Conservation (phyloP, 768 basidiomycete genomes). For the Filobasidium floriforme region DNA sequence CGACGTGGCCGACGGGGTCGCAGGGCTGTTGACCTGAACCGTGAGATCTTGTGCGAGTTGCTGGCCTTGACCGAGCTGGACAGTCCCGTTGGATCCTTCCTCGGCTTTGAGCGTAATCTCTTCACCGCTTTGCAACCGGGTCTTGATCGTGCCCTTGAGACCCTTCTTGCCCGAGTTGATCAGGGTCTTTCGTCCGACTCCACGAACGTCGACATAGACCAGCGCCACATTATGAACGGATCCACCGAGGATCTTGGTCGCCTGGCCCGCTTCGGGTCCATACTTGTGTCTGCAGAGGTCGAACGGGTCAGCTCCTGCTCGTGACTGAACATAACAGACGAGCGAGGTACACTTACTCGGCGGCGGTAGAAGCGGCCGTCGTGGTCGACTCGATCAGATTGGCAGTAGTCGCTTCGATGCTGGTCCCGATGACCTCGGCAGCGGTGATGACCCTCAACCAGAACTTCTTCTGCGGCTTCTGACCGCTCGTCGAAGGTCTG, state of each 20-base stretch:
- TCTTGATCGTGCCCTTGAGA: conserved; percentile 32
- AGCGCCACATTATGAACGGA: conserved; percentile 64
- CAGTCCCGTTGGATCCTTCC: not conserved
- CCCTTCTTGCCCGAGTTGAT: conserved; percentile 51
- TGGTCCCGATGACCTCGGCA: conserved; percentile 43
- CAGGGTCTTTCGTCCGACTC: conserved; percentile 63
- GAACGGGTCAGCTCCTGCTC: no score
- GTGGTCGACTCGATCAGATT: conserved; percentile 39
- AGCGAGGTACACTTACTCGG: conserved; percentile 38
- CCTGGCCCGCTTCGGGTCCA: conserved; percentile 59
- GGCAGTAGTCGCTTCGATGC: conserved; percentile 38
- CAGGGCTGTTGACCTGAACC: conserved; percentile 1
- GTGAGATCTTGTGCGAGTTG: conserved; percentile 1
- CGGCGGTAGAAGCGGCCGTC: conserved; percentile 36
- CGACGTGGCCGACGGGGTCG: not conserved
- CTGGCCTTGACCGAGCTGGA: not conserved
- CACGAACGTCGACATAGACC: conserved; percentile 68
- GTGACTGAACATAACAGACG: not conserved
- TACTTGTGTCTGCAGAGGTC: conserved; percentile 47
- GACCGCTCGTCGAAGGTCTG: not conserved
- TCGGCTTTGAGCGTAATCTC: conserved; percentile 13
- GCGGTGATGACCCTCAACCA: conserved; percentile 31
- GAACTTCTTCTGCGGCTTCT: conserved; percentile 25
- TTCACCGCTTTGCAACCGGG: conserved; percentile 25
- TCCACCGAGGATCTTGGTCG: conserved; percentile 56